A percentile compares a stretch with the other conserved stretches of the same genome.
phyloP scores from a whole-genome alignment of 2,329 filamentous ascomycete species.

The Fusarium papillatum region DNA sequence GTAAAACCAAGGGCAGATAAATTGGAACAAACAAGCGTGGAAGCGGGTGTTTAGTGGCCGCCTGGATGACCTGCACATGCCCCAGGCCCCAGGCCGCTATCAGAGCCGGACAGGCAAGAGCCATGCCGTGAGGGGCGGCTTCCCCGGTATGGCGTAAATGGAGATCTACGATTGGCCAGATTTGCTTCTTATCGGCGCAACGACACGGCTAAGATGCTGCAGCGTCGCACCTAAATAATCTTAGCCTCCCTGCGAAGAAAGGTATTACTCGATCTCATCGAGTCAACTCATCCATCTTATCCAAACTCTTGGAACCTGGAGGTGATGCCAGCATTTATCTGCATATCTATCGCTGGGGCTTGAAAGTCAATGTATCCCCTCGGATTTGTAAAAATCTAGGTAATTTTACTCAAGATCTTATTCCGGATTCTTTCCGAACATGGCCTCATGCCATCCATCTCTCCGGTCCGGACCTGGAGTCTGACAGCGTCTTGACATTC shows the following conservation, averaged over 20 bases:
- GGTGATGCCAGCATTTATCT: constrained; percentile 25
- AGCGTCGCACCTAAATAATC: constrained; percentile 21
- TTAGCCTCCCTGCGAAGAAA: constrained; percentile 35
- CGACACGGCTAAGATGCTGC: constrained; percentile 36
- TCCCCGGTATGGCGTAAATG: constrained; percentile 37
- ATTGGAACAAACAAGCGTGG: background rate
- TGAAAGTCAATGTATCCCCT: background rate
- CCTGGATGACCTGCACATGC: constrained; percentile 30
- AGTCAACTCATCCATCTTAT: constrained; percentile 50
- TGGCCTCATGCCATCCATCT: background rate
- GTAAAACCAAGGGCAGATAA: background rate
- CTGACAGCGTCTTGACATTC: background rate
- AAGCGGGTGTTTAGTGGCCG: constrained; percentile 17
- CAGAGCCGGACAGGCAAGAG: constrained; percentile 18
- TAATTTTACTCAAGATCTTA: constrained; percentile 8
- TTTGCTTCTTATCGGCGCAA: constrained; percentile 32
- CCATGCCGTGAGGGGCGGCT: constrained; percentile 37
- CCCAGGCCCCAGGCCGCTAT: constrained; percentile 36
- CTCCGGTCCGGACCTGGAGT: background rate
- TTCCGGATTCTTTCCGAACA: constrained; percentile 15
- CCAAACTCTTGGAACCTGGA: constrained; percentile 4
- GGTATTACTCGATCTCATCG: constrained; percentile 60
- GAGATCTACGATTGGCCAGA: constrained; percentile 29
- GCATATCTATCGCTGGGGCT: background rate
- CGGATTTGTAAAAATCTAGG: constrained; percentile 13